Evolutionary conservation across 2,329 filamentous ascomycete genomes (phyloP), one percentile per base, ranked within the genome.

Genomic region (Phoma herbarum): DNA sequence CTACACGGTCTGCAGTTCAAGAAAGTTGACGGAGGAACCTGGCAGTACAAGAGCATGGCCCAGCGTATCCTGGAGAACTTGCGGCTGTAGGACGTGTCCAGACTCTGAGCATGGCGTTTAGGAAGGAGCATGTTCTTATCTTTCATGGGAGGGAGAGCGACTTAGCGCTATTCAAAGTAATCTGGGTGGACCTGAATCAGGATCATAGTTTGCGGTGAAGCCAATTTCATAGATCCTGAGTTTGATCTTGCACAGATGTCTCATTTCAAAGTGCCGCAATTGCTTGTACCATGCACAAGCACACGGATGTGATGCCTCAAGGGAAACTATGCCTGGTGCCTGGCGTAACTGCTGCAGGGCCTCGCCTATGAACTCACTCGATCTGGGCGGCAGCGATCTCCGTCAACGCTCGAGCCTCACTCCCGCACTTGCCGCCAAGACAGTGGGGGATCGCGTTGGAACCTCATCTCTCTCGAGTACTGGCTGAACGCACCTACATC

Each of bases 41-140:
- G 94, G 93, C 93, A 97, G 78, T 99, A 96, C 81, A 97, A 97
- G 82, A 94, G 92, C 73, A 96, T 98, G 93, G 95, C 95, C 33
- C 93, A 97, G 78, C 93, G 93, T 70, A 97, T 99, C 70, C 82
- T 99, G 67, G 88, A 90, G 73, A 93, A 95, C 76, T 80, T 99
- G 67, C 88, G 88, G 73, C 84, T 98, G 63, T 97, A 66, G 66
- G 16, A 26, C n/a, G n/a, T 20, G 18, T 39, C 9, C 14, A 35
- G 53, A 22, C 39, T 47, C 37, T 43, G 45, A 53, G 42, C 50
- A 39, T 22, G 54, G 59, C 54, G 59, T 61, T 58, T 20, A 31
- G 5, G 25, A 41, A 12, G 45, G 12, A 18, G 42, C 39, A 33
- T 35, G 18, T 18, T 57, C 25, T 51, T 28, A 18, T 42, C 35